Evolutionary conservation across 805 yeast species (phyloP), one percentile per base, ranked within the genome.

Genomic region (Metschnikowia bowlesiae): DNA sequence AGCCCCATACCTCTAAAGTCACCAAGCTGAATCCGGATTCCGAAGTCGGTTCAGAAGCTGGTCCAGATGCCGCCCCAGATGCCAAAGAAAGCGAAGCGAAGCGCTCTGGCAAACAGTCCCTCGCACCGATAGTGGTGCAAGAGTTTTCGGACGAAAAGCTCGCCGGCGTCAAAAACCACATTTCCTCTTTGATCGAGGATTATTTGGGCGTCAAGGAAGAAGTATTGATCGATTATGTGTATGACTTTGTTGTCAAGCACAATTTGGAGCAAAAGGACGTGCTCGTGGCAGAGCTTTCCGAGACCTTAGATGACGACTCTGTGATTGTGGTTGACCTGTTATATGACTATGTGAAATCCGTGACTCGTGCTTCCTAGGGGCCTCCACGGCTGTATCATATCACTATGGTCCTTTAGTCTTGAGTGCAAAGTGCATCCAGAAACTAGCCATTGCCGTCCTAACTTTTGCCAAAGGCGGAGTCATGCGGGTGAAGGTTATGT

Each of bases 191-290:
- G 43, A 63, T 82, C 32, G 81, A 74, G 48, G 82, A 80, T 50
- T 77, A 71, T 49, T 61, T 82, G 43, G 87, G 85, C 1, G 67
- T 79, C 41, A 65, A 68, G 46, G 87, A 82, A 53, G 80, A 76
- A 11, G 74, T 78, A 39, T 67, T 82, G 53, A 64, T 73, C 11
- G 70, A 71, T 2, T 78, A 74, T 47, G 69, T 82, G 30, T 58
- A 66, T 34, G 67, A 67, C 33, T 69, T 73, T 47, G 63, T 80
- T 4, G 55, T 64, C 31, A 59, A 55, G 16, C 52, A 62, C 22
- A 67, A 64, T 29, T 62, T 74, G 28, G 67, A 58, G 39, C 64
- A 59, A 8, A 68, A 67, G 38, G 64, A 62, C 4, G 66, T 59
- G 5, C 68, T 81, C 44, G 52, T 74, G 16, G 61, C 63, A 3